Evolutionary conservation across 108 stramenopile genomes (phyloP), one percentile per base, ranked within the genome.

Genomic region (Bacterosira constricta): DNA sequence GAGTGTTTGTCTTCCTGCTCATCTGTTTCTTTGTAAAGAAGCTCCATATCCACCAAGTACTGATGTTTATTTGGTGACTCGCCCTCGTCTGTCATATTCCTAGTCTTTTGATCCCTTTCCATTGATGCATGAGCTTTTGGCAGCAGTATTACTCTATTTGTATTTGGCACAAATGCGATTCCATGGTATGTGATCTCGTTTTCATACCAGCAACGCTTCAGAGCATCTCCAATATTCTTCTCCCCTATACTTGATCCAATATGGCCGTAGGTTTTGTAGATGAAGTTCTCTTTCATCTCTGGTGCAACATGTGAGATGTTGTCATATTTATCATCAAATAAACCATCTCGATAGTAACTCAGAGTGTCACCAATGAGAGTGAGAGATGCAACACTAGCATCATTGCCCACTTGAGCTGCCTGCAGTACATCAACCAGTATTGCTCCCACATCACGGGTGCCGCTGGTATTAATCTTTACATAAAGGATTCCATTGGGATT

Each of bases 251-350:
- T 34, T 34, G 31, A 57, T 13, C 56, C 56, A 15, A 57, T 34
- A 18, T 57, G 12, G 29, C 31, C 31, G 18, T 34, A 57, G 7
- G 56, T 57, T 30, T 57, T 57, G 56, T 57, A 57, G 27, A 57
- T 57, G 13, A 57, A 34, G 18, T 32, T 18, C 18, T 29, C 27
- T 18, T 57, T 30, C 56, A 57, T 7, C 34, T 57, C 56, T 1
- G 56, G 56, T 3, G 56, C 27, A 32, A 29, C 31, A 13, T 32
- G 27, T 34, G 56, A 27, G 34, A 34, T 57, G 27, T 57, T 57
- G 56, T 57, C 56, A 6, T 32, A 57, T 57, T 6, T 1, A 18
- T 57, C 56, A 57, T 57, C 56, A 57, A 57, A 57, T 1, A 57
- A 18, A 4, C 56, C 56, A 13, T 57, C 5, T 29, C 34, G 31